Conservation (phyloP, 768 basidiomycete species). For the Galerina sulciceps region DNA sequence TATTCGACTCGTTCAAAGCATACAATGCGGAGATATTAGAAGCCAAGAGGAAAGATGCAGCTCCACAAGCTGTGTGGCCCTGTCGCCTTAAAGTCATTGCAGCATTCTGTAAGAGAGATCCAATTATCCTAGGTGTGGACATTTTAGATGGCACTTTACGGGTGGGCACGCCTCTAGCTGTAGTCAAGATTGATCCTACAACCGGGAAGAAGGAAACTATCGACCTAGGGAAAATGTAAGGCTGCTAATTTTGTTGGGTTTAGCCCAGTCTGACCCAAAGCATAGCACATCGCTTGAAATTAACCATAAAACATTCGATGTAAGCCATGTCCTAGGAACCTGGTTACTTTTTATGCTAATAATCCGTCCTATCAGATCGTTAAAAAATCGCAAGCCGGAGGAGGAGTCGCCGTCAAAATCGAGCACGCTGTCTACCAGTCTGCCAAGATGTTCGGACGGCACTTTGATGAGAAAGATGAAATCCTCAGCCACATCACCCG, state of each 20-base stretch:
- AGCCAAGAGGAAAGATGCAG: constrained; percentile 90
- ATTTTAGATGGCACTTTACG: constrained; percentile 92
- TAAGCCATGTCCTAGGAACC: constrained; percentile 35
- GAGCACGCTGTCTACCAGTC: constrained; percentile 97
- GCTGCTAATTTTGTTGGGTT: constrained; percentile 11
- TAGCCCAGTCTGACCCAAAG: not conserved
- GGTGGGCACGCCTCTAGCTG: constrained; percentile 93
- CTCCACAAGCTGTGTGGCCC: constrained; percentile 96
- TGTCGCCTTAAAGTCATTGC: constrained; percentile 91
- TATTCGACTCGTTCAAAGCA: constrained; percentile 94
- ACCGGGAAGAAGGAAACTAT: constrained; percentile 92
- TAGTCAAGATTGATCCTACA: constrained; percentile 87
- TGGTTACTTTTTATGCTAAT: not conserved
- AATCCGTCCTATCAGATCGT: constrained; percentile 59
- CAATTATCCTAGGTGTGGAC: constrained; percentile 96
- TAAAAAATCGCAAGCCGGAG: constrained; percentile 94
- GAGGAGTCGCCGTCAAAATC: constrained; percentile 97
- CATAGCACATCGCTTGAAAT: constrained; percentile 92
- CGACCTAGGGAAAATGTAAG: constrained; percentile 92
- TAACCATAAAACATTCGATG: constrained; percentile 90
- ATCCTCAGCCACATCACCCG: constrained; percentile 88
- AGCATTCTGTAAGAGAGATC: constrained; percentile 96
- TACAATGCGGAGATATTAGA: constrained; percentile 93
- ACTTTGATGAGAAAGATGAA: constrained; percentile 97
- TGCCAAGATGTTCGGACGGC: constrained; percentile 93